These are phyloP conservation scores for Neckera pumila DNA, from an alignment of 225 moss, liverwort and hornwort species.

Conservation along the genomic window DNA sequence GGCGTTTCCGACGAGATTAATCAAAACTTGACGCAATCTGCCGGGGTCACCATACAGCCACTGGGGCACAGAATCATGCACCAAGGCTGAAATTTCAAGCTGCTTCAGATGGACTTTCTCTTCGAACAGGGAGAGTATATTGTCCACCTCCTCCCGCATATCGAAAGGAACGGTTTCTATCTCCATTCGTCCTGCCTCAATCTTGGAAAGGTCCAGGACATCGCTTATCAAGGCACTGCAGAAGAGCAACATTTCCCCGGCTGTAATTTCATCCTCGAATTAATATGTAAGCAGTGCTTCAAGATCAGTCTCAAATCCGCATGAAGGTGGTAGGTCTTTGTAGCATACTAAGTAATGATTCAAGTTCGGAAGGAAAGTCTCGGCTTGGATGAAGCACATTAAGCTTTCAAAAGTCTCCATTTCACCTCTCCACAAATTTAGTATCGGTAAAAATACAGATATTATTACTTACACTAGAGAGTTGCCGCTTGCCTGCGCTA, in stretches of 20 bases:
- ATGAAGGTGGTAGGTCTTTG: not conserved
- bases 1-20: constrained; percentile 82
- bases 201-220: constrained; percentile 88
- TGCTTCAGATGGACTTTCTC: constrained; percentile 79
- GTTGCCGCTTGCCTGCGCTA: constrained; percentile 91
- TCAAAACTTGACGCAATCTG: constrained; percentile 77
- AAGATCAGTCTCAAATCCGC: not conserved
- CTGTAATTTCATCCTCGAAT: not conserved
- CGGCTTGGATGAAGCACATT: not conserved
- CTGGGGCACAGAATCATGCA: constrained; percentile 69
- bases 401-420: not conserved
- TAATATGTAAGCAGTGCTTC: not conserved
- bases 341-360: not conserved
- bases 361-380: not conserved
- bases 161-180: constrained; percentile 79
- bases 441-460: too few relatives aligned
- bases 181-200: constrained; percentile 92
- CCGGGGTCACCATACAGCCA: constrained; percentile 78
- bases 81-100: constrained; percentile 68
- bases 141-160: constrained; percentile 78
- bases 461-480: constrained; percentile 60
- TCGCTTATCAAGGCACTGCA: constrained; percentile 81
- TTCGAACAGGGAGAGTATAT: constrained; percentile 76
- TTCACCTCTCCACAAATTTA: not conserved
- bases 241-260: not conserved